Evolutionary conservation across 2,329 filamentous ascomycete species (phyloP), one percentile per base, ranked within the genome.

Genomic region (Neofusicoccum ribis): DNA sequence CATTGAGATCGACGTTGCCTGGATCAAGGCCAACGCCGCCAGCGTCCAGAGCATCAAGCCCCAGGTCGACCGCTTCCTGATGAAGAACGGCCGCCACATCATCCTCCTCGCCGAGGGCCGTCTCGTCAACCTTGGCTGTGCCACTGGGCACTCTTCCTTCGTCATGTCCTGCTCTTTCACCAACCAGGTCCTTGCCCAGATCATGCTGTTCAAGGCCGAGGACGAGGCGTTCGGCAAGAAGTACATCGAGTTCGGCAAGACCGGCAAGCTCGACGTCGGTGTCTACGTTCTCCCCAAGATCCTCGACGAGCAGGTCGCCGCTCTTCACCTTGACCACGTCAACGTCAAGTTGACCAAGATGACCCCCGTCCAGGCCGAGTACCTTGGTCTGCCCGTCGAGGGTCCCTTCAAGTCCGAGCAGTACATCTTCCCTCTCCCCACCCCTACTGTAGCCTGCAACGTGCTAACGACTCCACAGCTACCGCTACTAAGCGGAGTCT

Each of bases 141-240:
- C 95, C 79, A 99, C 95, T 70, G 95, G 95, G 73, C 95, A 99
- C 91, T 97, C 93, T 73, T 98, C 94, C 62, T 99, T 99, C 83
- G 95, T 99, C 86, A 98, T 99, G 95, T 97, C 93, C 75, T 99
- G 95, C 91, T 98, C 94, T 70, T 99, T 99, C 91, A 96, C 93
- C 88, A 99, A 99, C 91, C 95, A 99, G 88, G 95, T 98, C 76
- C 92, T 99, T 80, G 95, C 95, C 72, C 95, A 99, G 87, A 98
- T 99, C 85, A 90, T 96, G 86, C 86, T 99, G 77, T 99, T 83
- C 91, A 98, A 98, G 91, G 90, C 89, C 76, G 86, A 90, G 75
- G 93, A 98, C 79, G 87, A 87, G 79, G 90, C 85, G 66, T 99
- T 96, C 81, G 88, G 90, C 82, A 85, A 91, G 84, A 97, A 97